Base-by-base conservation (phyloP, 139 green algal genomes). In the Chlamydomonas sphaeroides region DNA sequence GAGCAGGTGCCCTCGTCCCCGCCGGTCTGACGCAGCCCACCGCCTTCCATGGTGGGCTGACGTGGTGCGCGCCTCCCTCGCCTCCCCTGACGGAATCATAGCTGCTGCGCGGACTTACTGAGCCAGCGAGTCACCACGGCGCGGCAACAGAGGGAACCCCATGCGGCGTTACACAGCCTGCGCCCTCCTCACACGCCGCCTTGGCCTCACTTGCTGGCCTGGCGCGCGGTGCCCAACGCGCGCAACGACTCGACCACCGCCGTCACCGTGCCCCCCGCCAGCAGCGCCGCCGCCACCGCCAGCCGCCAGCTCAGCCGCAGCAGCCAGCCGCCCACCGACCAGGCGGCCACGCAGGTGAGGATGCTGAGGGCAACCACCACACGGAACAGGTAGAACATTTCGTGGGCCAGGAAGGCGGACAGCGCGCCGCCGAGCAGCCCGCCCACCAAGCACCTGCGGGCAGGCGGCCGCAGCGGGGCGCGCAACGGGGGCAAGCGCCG, bases 341-440 rank as follows among this genome's bases (percentile, higher is more conserved):
- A 82, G 8, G 32, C 62, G 5, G 1, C 45, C 26, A 82, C 2
- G 10, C 41, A n/a, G 11, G 59, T 26, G 4, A 72, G 62, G 0
- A 82, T 38, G 10, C 32, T 51, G 23, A 72, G 1, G 42, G n/a
- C 75, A 23, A 82, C 17, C n/a, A 72, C 62, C 15, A 82, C 62
- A 11, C 75, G 75, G n/a, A 72, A 39, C 11, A 63, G 0, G 1
- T 36, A 82, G 42, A 82, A n/a, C 23, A 82, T 33, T 32, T 82
- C 75, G 62, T 73, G 69, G 15, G 75, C 75, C 15, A 82, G 59
- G 0, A 72, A 41, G 32, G 33, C 61, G 25, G 75, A 82, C 42
- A 72, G 45, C 42, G 75, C 75, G 42, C 75, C 75, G n/a, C 75
- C 75, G 3, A 82, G 42, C 4, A 72, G 1, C 8, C 75, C 75